Base-by-base conservation (phyloP, 2,329 filamentous ascomycete species). In the Aspergillus brunneoviolaceus region DNA sequence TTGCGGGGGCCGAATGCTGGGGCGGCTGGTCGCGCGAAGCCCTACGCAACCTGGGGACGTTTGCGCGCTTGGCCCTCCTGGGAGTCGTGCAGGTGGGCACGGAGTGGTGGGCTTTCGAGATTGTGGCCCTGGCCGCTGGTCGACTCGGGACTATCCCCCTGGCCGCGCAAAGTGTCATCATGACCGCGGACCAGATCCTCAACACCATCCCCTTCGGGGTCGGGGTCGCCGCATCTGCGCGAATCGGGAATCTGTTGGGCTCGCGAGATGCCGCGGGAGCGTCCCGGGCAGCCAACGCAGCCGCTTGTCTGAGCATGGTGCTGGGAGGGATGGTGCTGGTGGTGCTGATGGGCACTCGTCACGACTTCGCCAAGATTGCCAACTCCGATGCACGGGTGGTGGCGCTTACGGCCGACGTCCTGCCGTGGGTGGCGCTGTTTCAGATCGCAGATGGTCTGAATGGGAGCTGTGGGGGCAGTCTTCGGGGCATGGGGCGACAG, bases 101-200 rank as follows among this genome's bases (percentile, higher is more conserved):
- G 0, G 92, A 96, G 76, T 96, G 91, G 92, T 96, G 92, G 92
- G 92, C 92, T 0, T 96, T 96, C 68, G 92, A 96, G 76, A 94
- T 96, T 65, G 91, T 96, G 1, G 91, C 91, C 1, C 83, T 96
- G 0, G 90, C 89, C 2, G 91, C 92, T 5, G 92, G 92, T 1
- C 84, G 88, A 39, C 83, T 96, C 0, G 92, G 92, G 3, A 93
- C 90, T 0, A 84, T 92, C 35, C 84, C 91, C 0, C 81, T 96
- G 0, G 92, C 92, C 1, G 90, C 92, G 0, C 92, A 96, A 74
- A 90, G 87, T 51, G 90, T 96, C 23, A 92, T 96, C 72, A 96
- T 96, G 91, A 96, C 91, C 0, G 87, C 89, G 0, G 91, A 96
- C 72, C 90, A 94, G 71, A 85, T 93, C 59, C 87, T 92, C 80